Conservation (phyloP, 768 basidiomycete species). For the Pisolithus orientalis region DNA sequence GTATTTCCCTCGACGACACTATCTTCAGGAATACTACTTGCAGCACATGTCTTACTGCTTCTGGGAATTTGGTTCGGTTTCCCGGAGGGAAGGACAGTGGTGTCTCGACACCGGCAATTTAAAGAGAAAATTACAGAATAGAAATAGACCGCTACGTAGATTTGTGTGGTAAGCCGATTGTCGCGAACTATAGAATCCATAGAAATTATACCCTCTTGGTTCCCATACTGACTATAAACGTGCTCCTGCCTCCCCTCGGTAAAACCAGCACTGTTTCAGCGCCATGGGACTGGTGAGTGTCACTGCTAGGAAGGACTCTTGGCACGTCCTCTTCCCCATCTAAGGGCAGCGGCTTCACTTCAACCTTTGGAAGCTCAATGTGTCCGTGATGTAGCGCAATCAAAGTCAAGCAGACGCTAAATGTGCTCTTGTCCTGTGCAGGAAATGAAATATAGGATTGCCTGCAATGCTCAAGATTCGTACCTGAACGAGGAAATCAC, state of each 20-base stretch:
- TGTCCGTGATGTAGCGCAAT: slow-evolving; percentile 84
- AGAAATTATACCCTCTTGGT: slow-evolving; percentile 7
- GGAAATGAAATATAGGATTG: slow-evolving; percentile 1
- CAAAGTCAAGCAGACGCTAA: slow-evolving; percentile 63
- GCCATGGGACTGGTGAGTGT: slow-evolving; percentile 81
- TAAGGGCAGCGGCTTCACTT: slow-evolving; percentile 54
- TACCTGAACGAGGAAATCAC: slow-evolving; percentile 73
- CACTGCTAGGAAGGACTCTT: slow-evolving; percentile 54
- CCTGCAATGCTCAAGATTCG: slow-evolving; percentile 14
- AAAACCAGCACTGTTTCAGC: slow-evolving; percentile 77
- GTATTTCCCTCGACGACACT: slow-evolving; percentile 71
- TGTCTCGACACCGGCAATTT: neutral
- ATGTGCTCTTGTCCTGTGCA: slow-evolving; percentile 53
- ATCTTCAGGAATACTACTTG: slow-evolving; percentile 53
- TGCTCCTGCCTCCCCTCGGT: slow-evolving; percentile 76
- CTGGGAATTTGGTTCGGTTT: slow-evolving; percentile 50
- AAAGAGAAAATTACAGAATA: neutral
- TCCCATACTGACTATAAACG: slow-evolving; percentile 76
- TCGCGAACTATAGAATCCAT: neutral
- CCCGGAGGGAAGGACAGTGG: slow-evolving; percentile 29
- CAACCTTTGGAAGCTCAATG: slow-evolving; percentile 68
- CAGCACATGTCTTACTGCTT: slow-evolving; percentile 46
- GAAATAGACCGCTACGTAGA: neutral
- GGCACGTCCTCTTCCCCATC: slow-evolving; percentile 50
- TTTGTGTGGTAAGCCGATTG: neutral